Evolutionary conservation across 192 early-diverging fungal species (phyloP), one percentile per base, ranked within the genome.

Genomic region (Lobulomyces angularis): DNA sequence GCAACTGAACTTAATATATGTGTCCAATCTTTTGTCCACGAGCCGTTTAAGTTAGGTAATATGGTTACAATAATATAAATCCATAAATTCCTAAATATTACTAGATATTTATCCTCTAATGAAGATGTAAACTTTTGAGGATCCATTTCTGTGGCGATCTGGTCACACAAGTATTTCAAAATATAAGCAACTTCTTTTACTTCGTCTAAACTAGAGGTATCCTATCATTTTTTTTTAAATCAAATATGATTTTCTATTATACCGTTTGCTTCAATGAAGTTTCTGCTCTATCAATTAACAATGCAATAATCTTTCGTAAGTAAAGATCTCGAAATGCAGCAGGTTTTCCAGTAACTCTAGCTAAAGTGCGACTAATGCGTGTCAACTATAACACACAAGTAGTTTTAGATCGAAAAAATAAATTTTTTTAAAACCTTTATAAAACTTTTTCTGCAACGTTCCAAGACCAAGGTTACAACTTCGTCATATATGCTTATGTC

Each of bases 31-130:
- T 65, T 51, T 19, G 79, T 70, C 73, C 88, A 90, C 8, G 67
- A 56, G 0, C 79, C 69, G 24, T 84, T 74, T 7, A 77, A 67
- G n/a, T n/a, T n/a, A 24, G 80, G 63, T 38, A 86, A 79, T 1
- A 90, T 80, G 53, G 74, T 80, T 8, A 83, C 54, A 2, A 88
- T 80, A 39, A 82, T 68, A 38, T 86, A 81, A 47, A 96, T 79
- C 94, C 94, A 98, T 27, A 86, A 71, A 55, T 88, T 86, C 34
- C 91, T 72, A 64, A 90, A 90, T 20, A 83, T 46, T 23, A 66
- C 53, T 2, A 77, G 67, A 14, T 77, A 62, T 43, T 49, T 29
- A 20, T 46, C 40, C 30, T 16, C 20, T 8, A 32, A 34, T 18
- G 19, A 43, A 12, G 40, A 21, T 9, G n/a, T 47, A 21, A 11